Evolutionary conservation across 805 yeast species (phyloP), one percentile per base, ranked within the genome.

Genomic region (Saccharomycopsis olivae): DNA sequence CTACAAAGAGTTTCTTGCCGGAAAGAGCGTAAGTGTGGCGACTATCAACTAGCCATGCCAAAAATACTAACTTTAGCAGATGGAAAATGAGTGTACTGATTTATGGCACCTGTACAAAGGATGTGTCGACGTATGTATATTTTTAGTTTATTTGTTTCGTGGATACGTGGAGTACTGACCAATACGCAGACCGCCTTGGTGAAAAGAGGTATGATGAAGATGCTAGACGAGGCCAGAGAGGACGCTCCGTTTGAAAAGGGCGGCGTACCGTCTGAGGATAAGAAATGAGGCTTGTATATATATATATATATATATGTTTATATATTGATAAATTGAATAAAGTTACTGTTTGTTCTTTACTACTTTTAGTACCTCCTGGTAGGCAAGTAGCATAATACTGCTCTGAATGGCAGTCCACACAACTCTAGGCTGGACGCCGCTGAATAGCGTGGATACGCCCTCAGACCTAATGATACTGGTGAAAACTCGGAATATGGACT

Each of bases 391-490:
- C 98, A 92, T 89, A 34, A 92, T 79, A 49, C 95, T 82, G 58
- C 95, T 84, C 58, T 92, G 99, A 15, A 88, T 65, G 47, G 94
- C 81, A 0, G 97, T 89, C 99, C 99, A 92, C 4, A 92, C 81
- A 49, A 87, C 77, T 48, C 99, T 69, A 1, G 99, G 98, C 0
- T 95, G 96, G 4, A 89, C 57, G 1, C 98, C 88, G 44, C 94
- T 61, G 54, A 77, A 86, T 44, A 85, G 71, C 10, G 89, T 92
- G 5, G 57, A 47, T 4, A 76, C 29, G 0, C 95, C 95, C 52
- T 82, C 95, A 8, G 62, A 56, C 5, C 54, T 50, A 21, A 73
- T 60, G 0, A 94, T 78, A 33, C 24, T 29, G 18, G 19, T 17
- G n/a, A 42, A n/a, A 3, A 40, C 48, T 18, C 32, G 61, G 21